Evolutionary conservation across 2,329 filamentous ascomycete species (phyloP), one percentile per base, ranked within the genome.

Genomic region (Aspergillus costaricaensis): DNA sequence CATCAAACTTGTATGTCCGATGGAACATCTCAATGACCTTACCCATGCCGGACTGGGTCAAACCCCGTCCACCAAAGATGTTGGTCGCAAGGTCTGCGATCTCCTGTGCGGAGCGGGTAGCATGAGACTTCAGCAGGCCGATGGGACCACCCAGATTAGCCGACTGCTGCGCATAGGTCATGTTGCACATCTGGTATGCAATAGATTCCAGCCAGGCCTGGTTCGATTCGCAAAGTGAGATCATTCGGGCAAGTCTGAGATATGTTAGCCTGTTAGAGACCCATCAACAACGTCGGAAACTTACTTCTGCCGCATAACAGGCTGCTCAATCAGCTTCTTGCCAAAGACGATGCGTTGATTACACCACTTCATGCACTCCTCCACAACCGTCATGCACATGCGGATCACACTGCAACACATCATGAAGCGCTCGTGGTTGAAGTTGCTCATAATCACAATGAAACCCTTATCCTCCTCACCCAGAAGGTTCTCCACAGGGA

Each of bases 401-500:
- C 90, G 87, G 61, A 88, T 82, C 3, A 88, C 86, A 54, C 79
- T 86, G 66, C 86, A 88, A 59, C 82, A 81, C 89, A 93, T 91
- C 77, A 85, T 88, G 83, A 89, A 92, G 32, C 90, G 85, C 79
- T 92, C 91, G 78, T 95, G 91, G 82, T 95, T 95, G 80, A 96
- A 96, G 79, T 96, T 96, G 78, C 85, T 87, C 72, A 95, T 83
- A 71, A 96, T 91, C 30, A 95, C 90, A 63, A 88, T 85, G 71
- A 96, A 93, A 6, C 92, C 92, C 79, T 94, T 91, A 81, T 95
- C 86, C 78, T 96, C 91, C 72, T 91, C 81, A 62, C 92, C 92
- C 5, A 96, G 80, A 15, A 96, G 80, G 75, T 95, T 88, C 72
- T 87, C 85, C 0, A 86, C 88, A 0, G 92, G 91, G 0, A 96